A percentile compares a stretch with the other conserved stretches of the same genome.
phyloP scores from a whole-genome alignment of 2,329 filamentous ascomycete genomes.

The Penicillium sp. region DNA sequence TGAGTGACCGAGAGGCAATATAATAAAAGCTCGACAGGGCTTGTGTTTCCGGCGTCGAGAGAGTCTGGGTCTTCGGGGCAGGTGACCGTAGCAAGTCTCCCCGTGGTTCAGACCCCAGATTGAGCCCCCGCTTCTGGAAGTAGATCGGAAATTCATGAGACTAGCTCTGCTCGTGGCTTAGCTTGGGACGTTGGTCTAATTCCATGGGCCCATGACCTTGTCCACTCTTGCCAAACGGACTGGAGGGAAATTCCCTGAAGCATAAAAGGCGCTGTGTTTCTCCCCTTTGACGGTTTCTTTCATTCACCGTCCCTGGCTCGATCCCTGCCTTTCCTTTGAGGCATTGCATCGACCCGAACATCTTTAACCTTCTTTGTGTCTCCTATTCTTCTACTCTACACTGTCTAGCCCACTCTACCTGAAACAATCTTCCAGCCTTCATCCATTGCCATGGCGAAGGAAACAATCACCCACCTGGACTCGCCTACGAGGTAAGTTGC shows the following conservation, averaged over 20 bases:
- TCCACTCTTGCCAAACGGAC: constrained; percentile 4
- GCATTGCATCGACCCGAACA: neutral
- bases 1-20: neutral
- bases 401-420: neutral
- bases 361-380: neutral
- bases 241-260: neutral
- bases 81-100: neutral
- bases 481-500: constrained; percentile 1
- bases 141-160: constrained; percentile 2
- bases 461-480: constrained; percentile 8
- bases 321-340: neutral
- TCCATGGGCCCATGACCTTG: constrained; percentile 3
- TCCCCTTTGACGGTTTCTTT: neutral
- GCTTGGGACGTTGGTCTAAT: neutral
- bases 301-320: neutral
- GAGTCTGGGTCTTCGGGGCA: constrained; percentile 10
- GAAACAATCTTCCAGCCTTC: neutral
- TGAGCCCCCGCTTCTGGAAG: constrained; percentile 15
- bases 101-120: constrained; percentile 8
- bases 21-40: neutral
- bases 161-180: neutral
- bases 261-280: constrained; percentile 11
- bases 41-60: neutral
- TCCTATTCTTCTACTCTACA: neutral
- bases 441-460: constrained; percentile 8